These are phyloP conservation scores for Alternaria sp. DNA, from an alignment of 2,329 filamentous ascomycete genomes.

Conservation along the genomic window DNA sequence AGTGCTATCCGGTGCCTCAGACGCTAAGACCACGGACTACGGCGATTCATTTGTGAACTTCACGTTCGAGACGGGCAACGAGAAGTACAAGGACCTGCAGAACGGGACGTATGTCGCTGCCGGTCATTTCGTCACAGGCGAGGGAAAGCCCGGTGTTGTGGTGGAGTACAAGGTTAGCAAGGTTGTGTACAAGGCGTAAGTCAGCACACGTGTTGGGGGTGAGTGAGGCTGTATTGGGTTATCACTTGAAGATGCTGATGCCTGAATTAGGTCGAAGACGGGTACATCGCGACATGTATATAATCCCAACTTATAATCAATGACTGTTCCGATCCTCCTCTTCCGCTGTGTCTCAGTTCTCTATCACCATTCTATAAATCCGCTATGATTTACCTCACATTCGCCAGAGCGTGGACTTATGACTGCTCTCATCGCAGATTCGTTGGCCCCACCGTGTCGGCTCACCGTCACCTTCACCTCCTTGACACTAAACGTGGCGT, in stretches of 20 bases:
- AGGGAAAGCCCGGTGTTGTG: slow-evolving; percentile 23
- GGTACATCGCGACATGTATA: neutral
- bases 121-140: slow-evolving; percentile 35
- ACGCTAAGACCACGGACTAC: slow-evolving; percentile 38
- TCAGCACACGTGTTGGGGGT: neutral
- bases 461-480: neutral
- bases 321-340: no score
- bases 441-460: neutral
- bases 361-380: no score
- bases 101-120: slow-evolving; percentile 41
- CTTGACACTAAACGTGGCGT: no score
- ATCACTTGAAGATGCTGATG: neutral
- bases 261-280: neutral
- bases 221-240: neutral
- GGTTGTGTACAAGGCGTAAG: slow-evolving; percentile 22
- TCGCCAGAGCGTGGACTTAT: no score
- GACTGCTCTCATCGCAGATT: no score
- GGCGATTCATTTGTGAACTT: slow-evolving; percentile 42
- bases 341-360: no score
- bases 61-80: slow-evolving; percentile 38
- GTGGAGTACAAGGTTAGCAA: slow-evolving; percentile 44
- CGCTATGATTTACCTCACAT: no score
- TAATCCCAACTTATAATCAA: neutral
- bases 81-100: slow-evolving; percentile 37
- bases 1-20: slow-evolving; percentile 23